Percentiles rank a stretch among this genome's conserved stretches.
Conservation (phyloP, 2,329 filamentous ascomycete species). For the Xylaria sp. region DNA sequence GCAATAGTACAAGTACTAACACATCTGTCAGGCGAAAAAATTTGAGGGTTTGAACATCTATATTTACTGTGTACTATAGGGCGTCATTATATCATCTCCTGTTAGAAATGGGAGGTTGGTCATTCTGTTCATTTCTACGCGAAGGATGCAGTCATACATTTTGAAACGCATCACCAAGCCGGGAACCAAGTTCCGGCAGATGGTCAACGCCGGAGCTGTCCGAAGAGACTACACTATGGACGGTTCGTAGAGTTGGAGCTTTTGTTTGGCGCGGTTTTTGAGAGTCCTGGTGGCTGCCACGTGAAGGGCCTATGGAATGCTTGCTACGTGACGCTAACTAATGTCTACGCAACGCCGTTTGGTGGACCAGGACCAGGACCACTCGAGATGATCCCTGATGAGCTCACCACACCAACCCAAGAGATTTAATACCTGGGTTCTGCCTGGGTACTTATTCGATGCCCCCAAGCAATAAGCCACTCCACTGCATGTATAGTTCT, state of each 20-base stretch:
- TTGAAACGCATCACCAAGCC: constrained; percentile 40
- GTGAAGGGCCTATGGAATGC: constrained; percentile 25
- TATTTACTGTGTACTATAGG: constrained; percentile 36
- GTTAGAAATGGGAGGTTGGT: constrained; percentile 25
- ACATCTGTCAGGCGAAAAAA: constrained; percentile 8
- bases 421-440: constrained; percentile 4
- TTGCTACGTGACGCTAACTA: constrained; percentile 29
- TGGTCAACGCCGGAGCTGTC: constrained; percentile 27
- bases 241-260: constrained; percentile 18
- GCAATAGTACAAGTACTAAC: constrained; percentile 24
- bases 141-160: constrained; percentile 39
- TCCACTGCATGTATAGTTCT: constrained; percentile 15
- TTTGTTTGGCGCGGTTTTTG: constrained; percentile 9
- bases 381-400: constrained; percentile 25
- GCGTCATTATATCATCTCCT: constrained; percentile 26
- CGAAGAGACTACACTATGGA: constrained; percentile 19
- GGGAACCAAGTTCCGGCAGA: constrained; percentile 37
- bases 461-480: constrained; percentile 10
- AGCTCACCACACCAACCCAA: constrained; percentile 17
- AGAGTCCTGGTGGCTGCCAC: constrained; percentile 30
- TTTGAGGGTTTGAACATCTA: constrained; percentile 24
- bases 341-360: constrained; percentile 21
- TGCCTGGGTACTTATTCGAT: constrained; percentile 1
- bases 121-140: constrained; percentile 31
- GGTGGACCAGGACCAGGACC: constrained; percentile 8